Evolutionary conservation across 352 stramenopile species (phyloP).

Genomic region (Phytophthora chlamydospora): DNA sequence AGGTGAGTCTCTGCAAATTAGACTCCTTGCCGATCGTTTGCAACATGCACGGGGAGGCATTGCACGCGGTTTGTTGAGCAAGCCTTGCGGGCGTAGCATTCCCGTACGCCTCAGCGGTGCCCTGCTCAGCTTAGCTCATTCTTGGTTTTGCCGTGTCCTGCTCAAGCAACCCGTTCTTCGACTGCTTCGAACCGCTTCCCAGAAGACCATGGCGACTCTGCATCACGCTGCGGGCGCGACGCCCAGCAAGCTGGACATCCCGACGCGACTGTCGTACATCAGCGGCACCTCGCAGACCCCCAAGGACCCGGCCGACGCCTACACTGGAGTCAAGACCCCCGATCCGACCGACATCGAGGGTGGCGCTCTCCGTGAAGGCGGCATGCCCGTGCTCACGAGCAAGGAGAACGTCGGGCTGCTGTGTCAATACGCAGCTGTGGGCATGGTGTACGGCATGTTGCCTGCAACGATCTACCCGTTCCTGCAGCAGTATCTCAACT

Average conservation of each 20-base stretch:
- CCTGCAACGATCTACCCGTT: conserved; percentile 41
- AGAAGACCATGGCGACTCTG: conserved; percentile 10
- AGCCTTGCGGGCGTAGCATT: too few species aligned
- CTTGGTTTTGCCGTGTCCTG: too few species aligned
- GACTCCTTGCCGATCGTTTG: too few species aligned
- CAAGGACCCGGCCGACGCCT: background rate
- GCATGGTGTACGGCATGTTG: conserved; percentile 31
- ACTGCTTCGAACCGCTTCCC: too few species aligned
- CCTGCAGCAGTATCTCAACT: conserved; percentile 39
- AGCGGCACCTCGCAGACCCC: conserved; percentile 21
- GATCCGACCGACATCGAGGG: conserved; percentile 12
- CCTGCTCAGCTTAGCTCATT: too few species aligned
- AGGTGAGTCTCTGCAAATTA: too few species aligned
- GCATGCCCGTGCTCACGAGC: conserved; percentile 17
- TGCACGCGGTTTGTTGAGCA: too few species aligned
- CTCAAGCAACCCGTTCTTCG: too few species aligned
- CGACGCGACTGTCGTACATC: conserved; percentile 41
- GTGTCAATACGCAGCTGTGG: conserved; percentile 30
- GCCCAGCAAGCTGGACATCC: conserved; percentile 32
- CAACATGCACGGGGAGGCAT: too few species aligned
- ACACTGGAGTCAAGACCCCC: conserved; percentile 14
- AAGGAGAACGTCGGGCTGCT: conserved; percentile 38
- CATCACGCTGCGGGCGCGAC: conserved; percentile 25
- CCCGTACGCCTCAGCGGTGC: too few species aligned
- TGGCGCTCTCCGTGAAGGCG: conserved; percentile 31